Conservation (phyloP, 495 filamentous ascomycete species). For the Choiromyces venosus region DNA sequence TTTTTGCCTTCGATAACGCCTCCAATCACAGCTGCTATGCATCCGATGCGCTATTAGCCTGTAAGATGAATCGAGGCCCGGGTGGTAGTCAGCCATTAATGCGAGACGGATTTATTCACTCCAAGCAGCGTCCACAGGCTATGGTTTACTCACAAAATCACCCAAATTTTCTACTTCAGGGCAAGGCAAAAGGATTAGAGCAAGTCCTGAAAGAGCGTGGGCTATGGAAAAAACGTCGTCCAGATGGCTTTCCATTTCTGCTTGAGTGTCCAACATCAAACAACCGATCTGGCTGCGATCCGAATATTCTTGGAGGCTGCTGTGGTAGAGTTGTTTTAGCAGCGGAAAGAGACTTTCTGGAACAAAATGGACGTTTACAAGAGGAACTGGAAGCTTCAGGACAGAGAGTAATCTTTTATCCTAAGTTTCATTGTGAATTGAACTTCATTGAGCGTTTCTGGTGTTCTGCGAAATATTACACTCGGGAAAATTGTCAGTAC, state of each 20-base stretch:
- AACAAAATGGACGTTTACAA: neutral
- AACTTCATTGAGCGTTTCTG: neutral
- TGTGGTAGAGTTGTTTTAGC: neutral
- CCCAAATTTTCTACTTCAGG: neutral
- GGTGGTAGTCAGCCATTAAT: neutral
- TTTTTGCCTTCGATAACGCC: slow-evolving; percentile 24
- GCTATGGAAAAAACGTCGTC: neutral
- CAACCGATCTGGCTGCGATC: neutral
- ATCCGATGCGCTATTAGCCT: slow-evolving; percentile 13
- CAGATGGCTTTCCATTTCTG: neutral
- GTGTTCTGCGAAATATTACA: neutral
- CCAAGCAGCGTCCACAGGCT: neutral
- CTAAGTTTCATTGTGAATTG: neutral
- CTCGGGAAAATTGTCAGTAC: neutral
- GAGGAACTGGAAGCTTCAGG: neutral
- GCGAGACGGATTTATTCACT: neutral
- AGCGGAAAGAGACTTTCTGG: neutral
- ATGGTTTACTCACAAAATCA: neutral
- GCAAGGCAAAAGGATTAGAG: neutral
- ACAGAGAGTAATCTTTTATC: neutral
- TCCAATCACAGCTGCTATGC: slow-evolving; percentile 7
- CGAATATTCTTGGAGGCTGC: neutral
- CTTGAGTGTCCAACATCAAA: neutral
- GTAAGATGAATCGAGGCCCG: neutral
- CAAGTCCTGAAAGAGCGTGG: neutral